Evolutionary conservation across 2,329 filamentous ascomycete genomes (phyloP), one percentile per base, ranked within the genome.

Genomic region (Arthrobotrys entomopaga): DNA sequence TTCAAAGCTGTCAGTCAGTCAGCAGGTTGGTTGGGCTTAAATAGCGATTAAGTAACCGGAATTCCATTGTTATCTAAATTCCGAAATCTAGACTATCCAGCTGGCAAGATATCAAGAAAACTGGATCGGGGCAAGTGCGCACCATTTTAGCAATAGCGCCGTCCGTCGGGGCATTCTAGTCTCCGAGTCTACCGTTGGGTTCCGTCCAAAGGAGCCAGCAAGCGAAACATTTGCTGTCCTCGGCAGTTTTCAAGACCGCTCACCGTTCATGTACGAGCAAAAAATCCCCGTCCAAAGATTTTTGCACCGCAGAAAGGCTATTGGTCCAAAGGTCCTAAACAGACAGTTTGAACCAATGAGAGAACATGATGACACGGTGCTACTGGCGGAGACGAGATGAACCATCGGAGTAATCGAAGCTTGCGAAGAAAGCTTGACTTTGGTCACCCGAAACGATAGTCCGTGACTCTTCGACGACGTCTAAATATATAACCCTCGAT

Each of bases 121-220:
- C 2, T 6, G 16, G 2, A 4, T 46, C 42, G 42, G 42, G 5
- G 42, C 40, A 15, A 46, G 6, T n/a, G 42, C 42, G 42, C 16
- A 19, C 42, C 42, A 46, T 46, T 46, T 19, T 4, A n/a, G 42
- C 16, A 13, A 15, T 50, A 50, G 46, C 19, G n/a, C 16, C 6
- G 19, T 40, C 49, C 40, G 58, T 60, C 65, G 65, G 65, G 43
- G 65, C 4, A 38, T 69, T 69, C 65, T 69, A 38, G 34, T 24
- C 38, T 54, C 65, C 65, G 65, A 61, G 48, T 22, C 3, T 13
- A 46, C 65, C 65, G 49, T 42, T 48, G 13, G 50, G 48, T 57
- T 52, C 56, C 52, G 65, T 34, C 56, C 2, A 10, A 50, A 24
- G 34, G 22, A 16, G 15, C 34, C 16, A 8, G 10, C 53, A 57